Evolutionary conservation across 495 filamentous ascomycete species (phyloP), one percentile per base, ranked within the genome.

Genomic region (Evernia prunastri): DNA sequence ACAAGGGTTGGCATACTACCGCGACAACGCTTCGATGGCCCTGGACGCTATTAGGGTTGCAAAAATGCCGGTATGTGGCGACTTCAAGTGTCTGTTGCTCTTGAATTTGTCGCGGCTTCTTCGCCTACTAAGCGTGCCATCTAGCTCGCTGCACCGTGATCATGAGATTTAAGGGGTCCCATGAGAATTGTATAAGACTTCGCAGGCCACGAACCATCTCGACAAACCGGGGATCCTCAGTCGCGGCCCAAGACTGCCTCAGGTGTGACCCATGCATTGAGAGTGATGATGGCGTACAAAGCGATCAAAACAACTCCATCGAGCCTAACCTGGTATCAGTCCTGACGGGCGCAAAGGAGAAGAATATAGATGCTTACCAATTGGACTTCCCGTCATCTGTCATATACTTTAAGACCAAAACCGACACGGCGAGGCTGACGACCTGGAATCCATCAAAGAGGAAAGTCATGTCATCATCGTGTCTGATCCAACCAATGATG

Each of bases 1-100:
- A 51, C 9, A 29, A 29, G 47, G 25, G n/a, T 61, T 65, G 36
- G 56, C 45, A 23, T 63, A 59, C 23, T 67, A 67, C 56, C 67
- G 59, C 37, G 84, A 84, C 61, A 68, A 75, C 39, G 84, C 84
- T 7, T 81, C 76, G 8, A 40, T 83, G 27, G 75, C 70, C 5
- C 2, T 39, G 10, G 36, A 39, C 36, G 36, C 36, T 12, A 39
- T 39, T 12, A 12, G 36, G 36, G 4, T 39, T 39, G 10, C 36
- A 39, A 39, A 39, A 12, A 12, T n/a, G 36, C 36, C 10, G 1
- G 36, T 39, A 12, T 9, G 10, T 39, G 36, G 10, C 10, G 59
- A 39, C 36, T 11, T 10, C 10, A 39, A 1, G 5, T 9, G 2
- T 12, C 36, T 12, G 36, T 39, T 12, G 36, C 36, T 39, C 36